A percentile compares a stretch with the other conserved stretches of the same genome.
These are phyloP conservation scores for Rubia tinctorum DNA, from an alignment of 305 asterid genomes.

Conservation along the genomic window DNA sequence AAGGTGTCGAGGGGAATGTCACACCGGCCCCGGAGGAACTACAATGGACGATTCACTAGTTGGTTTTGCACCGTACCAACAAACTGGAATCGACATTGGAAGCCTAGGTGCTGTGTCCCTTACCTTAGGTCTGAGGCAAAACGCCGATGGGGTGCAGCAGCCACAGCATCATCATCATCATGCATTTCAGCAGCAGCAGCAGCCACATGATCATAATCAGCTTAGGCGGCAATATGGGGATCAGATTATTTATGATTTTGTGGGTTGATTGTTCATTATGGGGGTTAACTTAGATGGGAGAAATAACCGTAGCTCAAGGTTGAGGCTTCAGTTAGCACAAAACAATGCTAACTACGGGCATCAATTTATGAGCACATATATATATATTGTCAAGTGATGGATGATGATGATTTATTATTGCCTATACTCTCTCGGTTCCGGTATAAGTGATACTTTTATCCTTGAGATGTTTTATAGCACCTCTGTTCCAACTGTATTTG, in stretches of 20 bases:
- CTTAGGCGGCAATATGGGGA: conserved; percentile 55
- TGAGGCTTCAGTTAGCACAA: conserved; percentile 2
- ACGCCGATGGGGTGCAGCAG: conserved; percentile 44
- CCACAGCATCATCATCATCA: conserved; percentile 8
- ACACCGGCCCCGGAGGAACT: conserved; percentile 21
- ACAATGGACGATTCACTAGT: conserved; percentile 40
- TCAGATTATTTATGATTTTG: conserved; percentile 57
- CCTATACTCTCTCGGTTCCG: too few relatives aligned
- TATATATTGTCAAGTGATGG: too few relatives aligned
- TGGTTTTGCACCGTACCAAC: conserved; percentile 40
- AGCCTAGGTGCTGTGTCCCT: conserved; percentile 65
- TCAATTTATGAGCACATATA: not conserved
- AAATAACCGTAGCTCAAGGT: conserved; percentile 9
- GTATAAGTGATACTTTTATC: too few relatives aligned
- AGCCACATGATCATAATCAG: conserved; percentile 15
- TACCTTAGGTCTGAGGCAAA: conserved; percentile 68
- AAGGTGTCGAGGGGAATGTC: conserved; percentile 49
- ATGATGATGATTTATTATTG: not conserved
- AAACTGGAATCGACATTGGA: conserved; percentile 40
- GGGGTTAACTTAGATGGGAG: not conserved
- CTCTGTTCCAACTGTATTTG: too few relatives aligned
- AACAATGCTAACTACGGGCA: not conserved
- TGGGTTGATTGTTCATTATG: conserved; percentile 29
- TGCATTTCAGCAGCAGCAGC: conserved; percentile 20
- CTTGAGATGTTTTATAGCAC: too few relatives aligned